These are phyloP conservation scores for Mycena amicta DNA, from an alignment of 768 basidiomycete species.

Conservation along the genomic window DNA sequence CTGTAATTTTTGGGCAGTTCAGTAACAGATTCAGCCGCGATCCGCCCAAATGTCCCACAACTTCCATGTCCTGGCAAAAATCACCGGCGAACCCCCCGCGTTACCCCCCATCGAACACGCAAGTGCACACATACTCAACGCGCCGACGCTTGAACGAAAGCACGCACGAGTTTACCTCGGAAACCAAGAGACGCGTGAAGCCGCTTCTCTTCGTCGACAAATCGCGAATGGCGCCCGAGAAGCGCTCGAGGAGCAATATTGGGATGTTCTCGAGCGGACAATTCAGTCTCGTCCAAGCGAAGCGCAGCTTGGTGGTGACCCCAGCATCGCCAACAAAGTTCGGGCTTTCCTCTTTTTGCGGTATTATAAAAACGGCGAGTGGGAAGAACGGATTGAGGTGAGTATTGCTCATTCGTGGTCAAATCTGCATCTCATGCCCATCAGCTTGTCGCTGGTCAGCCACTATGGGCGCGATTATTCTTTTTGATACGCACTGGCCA, in stretches of 20 bases:
- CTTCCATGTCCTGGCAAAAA: constrained; percentile 75
- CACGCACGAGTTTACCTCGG: constrained; percentile 80
- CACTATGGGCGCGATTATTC: constrained; percentile 93
- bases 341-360: constrained; percentile 83
- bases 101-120: constrained; percentile 79
- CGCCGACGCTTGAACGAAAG: constrained; percentile 79
- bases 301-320: constrained; percentile 88
- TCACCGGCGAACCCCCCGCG: constrained; percentile 74
- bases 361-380: constrained; percentile 80
- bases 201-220: constrained; percentile 64
- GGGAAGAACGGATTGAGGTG: constrained; percentile 90
- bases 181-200: constrained; percentile 63
- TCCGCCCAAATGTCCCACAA: constrained; percentile 66
- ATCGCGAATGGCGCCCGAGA: constrained; percentile 78
- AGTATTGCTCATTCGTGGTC: constrained; percentile 21
- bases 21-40: constrained; percentile 38
- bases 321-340: constrained; percentile 86
- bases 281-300: constrained; percentile 82
- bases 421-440: background rate
- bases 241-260: constrained; percentile 89
- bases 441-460: constrained; percentile 82
- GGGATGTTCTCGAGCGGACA: constrained; percentile 79
- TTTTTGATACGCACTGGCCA: constrained; percentile 90
- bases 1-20: background rate
- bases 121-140: constrained; percentile 79